Evolutionary conservation across 2,329 filamentous ascomycete genomes (phyloP), one percentile per base, ranked within the genome.

Genomic region (Exophiala lecanii-corni): DNA sequence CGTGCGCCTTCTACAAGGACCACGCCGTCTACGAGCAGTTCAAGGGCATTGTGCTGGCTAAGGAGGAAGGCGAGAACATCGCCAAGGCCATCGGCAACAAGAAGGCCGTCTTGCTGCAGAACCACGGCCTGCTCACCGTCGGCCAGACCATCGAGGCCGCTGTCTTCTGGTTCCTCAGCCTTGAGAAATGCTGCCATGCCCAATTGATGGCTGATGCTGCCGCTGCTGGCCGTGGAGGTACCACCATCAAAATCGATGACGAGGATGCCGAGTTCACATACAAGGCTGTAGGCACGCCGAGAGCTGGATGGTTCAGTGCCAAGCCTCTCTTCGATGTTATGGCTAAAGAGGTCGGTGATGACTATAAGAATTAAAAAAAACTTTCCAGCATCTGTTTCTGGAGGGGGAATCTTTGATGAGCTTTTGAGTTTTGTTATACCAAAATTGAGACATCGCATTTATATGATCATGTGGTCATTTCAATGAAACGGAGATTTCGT

Each of bases 301-400:
- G 60, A 20, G 79, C 78, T 1, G 84, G 83, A 0, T 86, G 76
- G 71, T 88, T 88, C 58, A 79, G 74, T 55, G 83, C 79, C 3
- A 81, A 81, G 66, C 82, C 84, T 10, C 54, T 82, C 48, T 88
- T 87, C 64, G 82, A 86, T 65, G 63, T 86, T 26, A 76, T 84
- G 47, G 75, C 81, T 55, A 73, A 73, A 58, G 77, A 82, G 64
- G 77, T 74, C 2, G 66, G 66, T 20, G 75, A 74, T 2, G 73
- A 73, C 5, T 79, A 79, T 55, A 35, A 35, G 16, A 4, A 35
- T 17, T 35, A 20, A 35, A 20, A 35, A 4, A 35, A 12, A 4
- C 4, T n/a, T 4, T 18, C 6, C 13, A 15, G n/a, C 4, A 5
- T 35, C 12, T 35, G n/a, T n/a, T n/a, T n/a, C n/a, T n/a, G n/a